phyloP scores from a whole-genome alignment of 805 yeast species.

The Brettanomyces naardenensis region DNA sequence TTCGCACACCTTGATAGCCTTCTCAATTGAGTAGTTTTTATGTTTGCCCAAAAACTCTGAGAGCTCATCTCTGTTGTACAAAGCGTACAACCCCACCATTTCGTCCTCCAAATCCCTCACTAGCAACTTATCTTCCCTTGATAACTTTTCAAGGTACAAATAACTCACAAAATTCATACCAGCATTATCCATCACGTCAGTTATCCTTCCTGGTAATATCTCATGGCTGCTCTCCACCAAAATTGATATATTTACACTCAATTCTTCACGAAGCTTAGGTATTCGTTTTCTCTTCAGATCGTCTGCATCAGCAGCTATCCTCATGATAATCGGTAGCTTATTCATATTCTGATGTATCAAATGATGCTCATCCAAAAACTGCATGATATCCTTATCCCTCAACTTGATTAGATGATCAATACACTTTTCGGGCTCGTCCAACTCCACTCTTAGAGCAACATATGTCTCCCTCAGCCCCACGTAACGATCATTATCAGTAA shows the following conservation, averaged over 20 bases:
- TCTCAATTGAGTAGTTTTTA: constrained; percentile 57
- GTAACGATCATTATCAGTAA: background rate
- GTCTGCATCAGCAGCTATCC: constrained; percentile 19
- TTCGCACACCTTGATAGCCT: constrained; percentile 64
- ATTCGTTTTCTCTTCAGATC: constrained; percentile 35
- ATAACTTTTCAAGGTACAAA: constrained; percentile 57
- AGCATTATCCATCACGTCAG: constrained; percentile 36
- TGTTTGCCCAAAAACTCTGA: constrained; percentile 54
- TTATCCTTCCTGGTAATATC: constrained; percentile 44
- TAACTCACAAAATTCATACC: constrained; percentile 46
- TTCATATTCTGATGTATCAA: constrained; percentile 43
- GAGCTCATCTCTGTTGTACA: constrained; percentile 47
- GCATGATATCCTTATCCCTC: constrained; percentile 46
- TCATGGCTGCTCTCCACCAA: constrained; percentile 62
- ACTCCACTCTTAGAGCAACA: constrained; percentile 46
- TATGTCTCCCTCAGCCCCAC: constrained; percentile 33
- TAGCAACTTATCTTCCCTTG: constrained; percentile 45
- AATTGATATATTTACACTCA: constrained; percentile 41
- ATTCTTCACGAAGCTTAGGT: constrained; percentile 25
- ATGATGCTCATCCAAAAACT: constrained; percentile 55
- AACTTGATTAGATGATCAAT: constrained; percentile 53
- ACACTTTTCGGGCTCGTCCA: constrained; percentile 55
- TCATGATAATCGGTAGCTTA: constrained; percentile 44
- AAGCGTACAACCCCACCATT: constrained; percentile 56
- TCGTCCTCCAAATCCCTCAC: constrained; percentile 57